phyloP scores from a whole-genome alignment of 1,284 basidiomycete genomes.

The Cryptococcus sp. region DNA sequence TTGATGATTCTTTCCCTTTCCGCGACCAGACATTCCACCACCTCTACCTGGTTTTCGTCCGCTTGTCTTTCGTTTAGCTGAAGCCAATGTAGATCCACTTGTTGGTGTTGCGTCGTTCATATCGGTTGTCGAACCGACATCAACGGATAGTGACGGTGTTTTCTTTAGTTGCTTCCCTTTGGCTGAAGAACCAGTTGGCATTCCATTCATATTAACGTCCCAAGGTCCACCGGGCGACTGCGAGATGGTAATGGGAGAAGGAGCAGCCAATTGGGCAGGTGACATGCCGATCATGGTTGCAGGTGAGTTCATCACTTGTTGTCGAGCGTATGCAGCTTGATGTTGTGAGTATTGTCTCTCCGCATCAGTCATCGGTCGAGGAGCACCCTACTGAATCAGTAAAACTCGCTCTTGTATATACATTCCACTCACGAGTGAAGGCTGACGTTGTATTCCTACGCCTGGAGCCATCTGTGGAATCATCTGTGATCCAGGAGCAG shows the following conservation, averaged over 20 bases:
- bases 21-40: neutral
- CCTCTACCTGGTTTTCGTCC: neutral
- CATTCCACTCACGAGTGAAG: slow-evolving; percentile 9
- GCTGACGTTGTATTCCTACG: slow-evolving; percentile 4
- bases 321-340: slow-evolving; percentile 17
- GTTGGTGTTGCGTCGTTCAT: neutral
- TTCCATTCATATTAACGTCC: slow-evolving; percentile 7
- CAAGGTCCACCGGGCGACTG: slow-evolving; percentile 7
- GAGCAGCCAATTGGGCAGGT: slow-evolving; percentile 11
- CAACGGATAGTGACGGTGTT: neutral
- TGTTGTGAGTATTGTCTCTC: slow-evolving; percentile 19
- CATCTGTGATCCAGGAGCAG: slow-evolving; percentile 1
- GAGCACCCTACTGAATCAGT: neutral
- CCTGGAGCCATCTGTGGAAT: neutral
- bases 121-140: neutral
- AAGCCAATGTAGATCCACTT: neutral
- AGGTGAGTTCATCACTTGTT: slow-evolving; percentile 17
- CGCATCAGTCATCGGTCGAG: slow-evolving; percentile 11
- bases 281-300: slow-evolving; percentile 16
- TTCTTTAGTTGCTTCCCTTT: neutral
- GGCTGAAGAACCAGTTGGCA: neutral
- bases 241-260: slow-evolving; percentile 6
- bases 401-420: too few species aligned
- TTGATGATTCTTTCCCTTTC: neutral
- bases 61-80: neutral